phyloP scores from a whole-genome alignment of 805 yeast genomes.

The Candida saitoana region DNA sequence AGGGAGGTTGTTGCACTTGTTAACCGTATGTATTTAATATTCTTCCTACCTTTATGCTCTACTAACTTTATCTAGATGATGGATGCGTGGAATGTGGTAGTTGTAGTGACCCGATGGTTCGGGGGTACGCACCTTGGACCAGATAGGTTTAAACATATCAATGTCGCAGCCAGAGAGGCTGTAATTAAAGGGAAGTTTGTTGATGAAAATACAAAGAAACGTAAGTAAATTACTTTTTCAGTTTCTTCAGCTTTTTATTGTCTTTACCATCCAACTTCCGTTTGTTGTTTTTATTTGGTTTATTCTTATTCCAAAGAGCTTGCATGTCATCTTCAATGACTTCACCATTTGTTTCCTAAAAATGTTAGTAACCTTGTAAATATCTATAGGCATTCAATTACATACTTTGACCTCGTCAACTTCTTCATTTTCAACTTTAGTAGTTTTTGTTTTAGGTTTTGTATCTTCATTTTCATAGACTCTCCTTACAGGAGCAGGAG shows the following conservation, averaged over 20 bases:
- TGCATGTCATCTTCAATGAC: conserved; percentile 1
- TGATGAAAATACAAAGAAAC: conserved; percentile 20
- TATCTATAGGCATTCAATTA: background rate
- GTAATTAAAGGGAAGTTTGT: conserved; percentile 58
- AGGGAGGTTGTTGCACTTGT: conserved; percentile 70
- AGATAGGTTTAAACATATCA: conserved; percentile 90
- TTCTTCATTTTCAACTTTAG: conserved; percentile 1
- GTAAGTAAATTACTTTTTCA: conserved; percentile 8
- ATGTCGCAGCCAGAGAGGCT: conserved; percentile 83
- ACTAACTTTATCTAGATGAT: conserved; percentile 43
- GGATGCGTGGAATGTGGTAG: conserved; percentile 82
- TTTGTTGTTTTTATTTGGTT: conserved; percentile 1
- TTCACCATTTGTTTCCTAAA: background rate
- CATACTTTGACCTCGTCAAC: background rate
- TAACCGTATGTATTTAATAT: conserved; percentile 52
- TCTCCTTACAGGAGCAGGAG: conserved; percentile 10
- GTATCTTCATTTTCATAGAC: conserved; percentile 10
- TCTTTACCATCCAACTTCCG: conserved; percentile 8
- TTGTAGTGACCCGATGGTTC: conserved; percentile 87
- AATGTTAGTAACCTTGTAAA: background rate
- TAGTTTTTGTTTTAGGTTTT: conserved; percentile 1
- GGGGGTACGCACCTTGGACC: conserved; percentile 93
- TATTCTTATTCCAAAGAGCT: conserved; percentile 2
- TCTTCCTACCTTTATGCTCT: no score
- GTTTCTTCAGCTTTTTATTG: conserved; percentile 11